Base-by-base conservation (phyloP, 179 eudicot species). In the Gypsophila paniculata region DNA sequence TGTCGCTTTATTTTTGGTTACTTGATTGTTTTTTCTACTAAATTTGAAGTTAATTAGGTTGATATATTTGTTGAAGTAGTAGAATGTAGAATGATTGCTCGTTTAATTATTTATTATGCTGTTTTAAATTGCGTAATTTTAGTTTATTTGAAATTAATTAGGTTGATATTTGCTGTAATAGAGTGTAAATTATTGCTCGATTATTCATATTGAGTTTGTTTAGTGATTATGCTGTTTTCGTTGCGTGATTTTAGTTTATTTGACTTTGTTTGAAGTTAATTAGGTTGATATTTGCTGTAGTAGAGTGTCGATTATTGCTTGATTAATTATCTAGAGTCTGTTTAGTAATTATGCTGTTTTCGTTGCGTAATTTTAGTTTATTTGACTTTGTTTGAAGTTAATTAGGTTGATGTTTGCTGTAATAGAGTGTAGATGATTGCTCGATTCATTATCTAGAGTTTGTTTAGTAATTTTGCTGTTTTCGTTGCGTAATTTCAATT, bases 281-380 rank as follows among this genome's bases (percentile, higher is more conserved):
- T 51, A 63, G 44, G 25, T 26, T 29, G 68, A 72, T 72, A 3
- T 44, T 6, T 71, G 55, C 19, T 46, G 55, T 52, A 42, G 46
- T 42, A 23, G 14, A 42, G 13, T 60, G 38, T 60, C 13, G 19
- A 13, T 12, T 11, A 21, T 21, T 55, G 60, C 25, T 19, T 21
- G 25, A 21, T 55, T 55, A 21, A 55, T 42, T 55, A 46, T 19
- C 21, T 0, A 2, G 8, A 55, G 60, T 36, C 18, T 18, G 14
- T 36, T 36, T 36, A n/a, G 66, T 34, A 12, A 34, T 62, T 36
- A 17, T 8, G 66, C 17, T n/a, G 8, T n/a, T 62, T 63, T 42
- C 7, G 11, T 42, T 42, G 3, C 46, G 8, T 42, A 29, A 42
- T 42, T 42, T 2, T 42, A 6, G 8, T 42, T 42, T 42, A 6